Conservation (phyloP, 139 green algal genomes). For the Chlamydomonas incerta region DNA sequence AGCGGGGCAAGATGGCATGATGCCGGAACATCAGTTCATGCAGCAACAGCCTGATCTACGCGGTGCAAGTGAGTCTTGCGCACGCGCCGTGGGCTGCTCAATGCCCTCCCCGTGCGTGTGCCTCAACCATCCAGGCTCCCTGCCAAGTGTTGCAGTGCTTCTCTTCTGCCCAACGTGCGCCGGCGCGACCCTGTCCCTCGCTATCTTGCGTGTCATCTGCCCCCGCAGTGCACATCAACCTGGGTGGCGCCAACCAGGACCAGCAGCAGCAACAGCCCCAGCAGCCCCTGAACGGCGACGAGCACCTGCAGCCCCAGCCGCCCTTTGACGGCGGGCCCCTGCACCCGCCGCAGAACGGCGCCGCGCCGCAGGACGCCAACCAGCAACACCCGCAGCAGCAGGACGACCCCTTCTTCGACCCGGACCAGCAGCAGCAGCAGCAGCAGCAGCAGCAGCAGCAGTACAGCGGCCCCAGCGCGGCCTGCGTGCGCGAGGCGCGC, state of each 20-base stretch:
- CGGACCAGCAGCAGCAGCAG: not conserved
- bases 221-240: not conserved
- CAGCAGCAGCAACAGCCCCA: constrained; percentile 1
- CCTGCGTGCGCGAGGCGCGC: not conserved
- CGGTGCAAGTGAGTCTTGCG: too few relatives aligned
- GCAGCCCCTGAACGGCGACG: not conserved
- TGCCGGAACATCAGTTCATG: not conserved
- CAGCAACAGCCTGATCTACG: not conserved
- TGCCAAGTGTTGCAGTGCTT: too few relatives aligned
- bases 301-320: not conserved
- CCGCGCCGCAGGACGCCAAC: not conserved
- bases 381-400: not conserved
- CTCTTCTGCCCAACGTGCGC: too few relatives aligned
- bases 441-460: not conserved
- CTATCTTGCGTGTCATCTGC: too few relatives aligned
- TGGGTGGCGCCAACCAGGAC: not conserved
- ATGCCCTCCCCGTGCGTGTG: too few relatives aligned
- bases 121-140: too few relatives aligned
- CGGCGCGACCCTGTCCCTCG: too few relatives aligned
- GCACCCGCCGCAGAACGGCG: not conserved
- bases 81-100: too few relatives aligned
- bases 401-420: not conserved
- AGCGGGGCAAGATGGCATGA: too few relatives aligned
- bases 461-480: not conserved
- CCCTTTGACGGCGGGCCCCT: not conserved